phyloP scores from a whole-genome alignment of 2,329 filamentous ascomycete genomes.

The Neobulgaria alba region DNA sequence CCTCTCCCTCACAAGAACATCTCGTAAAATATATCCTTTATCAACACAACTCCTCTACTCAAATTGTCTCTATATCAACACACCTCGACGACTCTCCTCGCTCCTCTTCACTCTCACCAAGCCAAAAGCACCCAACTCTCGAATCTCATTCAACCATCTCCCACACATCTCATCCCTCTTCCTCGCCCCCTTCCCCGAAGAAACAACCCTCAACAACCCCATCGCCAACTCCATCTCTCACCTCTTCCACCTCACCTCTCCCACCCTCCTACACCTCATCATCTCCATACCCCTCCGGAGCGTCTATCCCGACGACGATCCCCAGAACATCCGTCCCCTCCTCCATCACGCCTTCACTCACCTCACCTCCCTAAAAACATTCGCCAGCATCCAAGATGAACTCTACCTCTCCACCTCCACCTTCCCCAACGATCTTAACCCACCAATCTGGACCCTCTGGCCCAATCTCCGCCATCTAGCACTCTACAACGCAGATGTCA shows the following conservation, averaged over 20 bases:
- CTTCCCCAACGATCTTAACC: conserved; percentile 19
- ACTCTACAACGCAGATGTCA: conserved; percentile 35
- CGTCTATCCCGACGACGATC: conserved; percentile 35
- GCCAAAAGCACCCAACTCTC: neutral
- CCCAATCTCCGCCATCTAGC: conserved; percentile 34
- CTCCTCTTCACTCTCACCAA: neutral
- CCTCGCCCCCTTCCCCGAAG: conserved; percentile 1
- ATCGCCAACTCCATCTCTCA: conserved; percentile 34
- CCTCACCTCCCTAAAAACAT: conserved; percentile 38
- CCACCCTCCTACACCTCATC: conserved; percentile 36
- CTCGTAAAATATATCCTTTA: conserved; percentile 33
- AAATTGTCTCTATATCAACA: conserved; percentile 38
- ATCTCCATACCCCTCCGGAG: conserved; percentile 40
- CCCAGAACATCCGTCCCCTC: conserved; percentile 29
- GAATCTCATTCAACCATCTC: neutral
- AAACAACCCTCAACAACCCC: conserved; percentile 28
- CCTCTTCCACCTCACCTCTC: conserved; percentile 34
- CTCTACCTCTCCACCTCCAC: conserved; percentile 31
- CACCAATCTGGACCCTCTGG: conserved; percentile 37
- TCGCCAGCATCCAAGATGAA: conserved; percentile 40
- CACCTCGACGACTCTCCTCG: conserved; percentile 34
- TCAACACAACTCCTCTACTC: conserved; percentile 37
- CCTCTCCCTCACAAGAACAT: conserved; percentile 36
- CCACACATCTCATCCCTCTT: conserved; percentile 3
- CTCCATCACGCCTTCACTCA: conserved; percentile 38